A percentile compares a stretch with the other conserved stretches of the same genome.
These are phyloP conservation scores for Stephania yunnanensis DNA, from an alignment of 164 flowering plant genomes.

Conservation along the genomic window DNA sequence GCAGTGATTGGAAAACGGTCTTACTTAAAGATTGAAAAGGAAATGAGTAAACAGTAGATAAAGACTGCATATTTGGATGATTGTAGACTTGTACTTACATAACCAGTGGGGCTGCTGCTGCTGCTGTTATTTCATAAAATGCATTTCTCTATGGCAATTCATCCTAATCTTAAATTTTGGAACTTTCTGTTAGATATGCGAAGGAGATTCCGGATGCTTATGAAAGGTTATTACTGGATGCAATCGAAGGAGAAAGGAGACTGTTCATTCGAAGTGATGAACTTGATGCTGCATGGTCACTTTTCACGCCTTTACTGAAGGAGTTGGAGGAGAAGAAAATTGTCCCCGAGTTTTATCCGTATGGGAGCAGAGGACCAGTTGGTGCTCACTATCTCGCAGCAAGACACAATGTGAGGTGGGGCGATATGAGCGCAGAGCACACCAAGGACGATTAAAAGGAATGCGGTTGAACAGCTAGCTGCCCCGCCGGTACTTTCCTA, in stretches of 20 bases:
- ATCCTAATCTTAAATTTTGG: background rate
- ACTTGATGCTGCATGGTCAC: constrained; percentile 85
- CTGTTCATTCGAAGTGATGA: constrained; percentile 91
- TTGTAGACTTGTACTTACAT: background rate
- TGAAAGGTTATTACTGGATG: constrained; percentile 78
- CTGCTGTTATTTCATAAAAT: background rate
- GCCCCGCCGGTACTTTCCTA: background rate
- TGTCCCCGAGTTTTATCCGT: constrained; percentile 68
- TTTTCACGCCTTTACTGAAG: constrained; percentile 76
- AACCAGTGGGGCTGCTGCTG: background rate
- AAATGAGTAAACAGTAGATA: no score
- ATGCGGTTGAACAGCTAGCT: background rate
- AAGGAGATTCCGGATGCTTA: constrained; percentile 79
- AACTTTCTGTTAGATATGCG: constrained; percentile 36
- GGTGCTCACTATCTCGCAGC: constrained; percentile 86
- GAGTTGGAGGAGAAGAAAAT: constrained; percentile 70
- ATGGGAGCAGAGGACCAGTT: constrained; percentile 86
- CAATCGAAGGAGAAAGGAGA: constrained; percentile 78
- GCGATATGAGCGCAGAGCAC: constrained; percentile 32
- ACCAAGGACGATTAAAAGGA: background rate
- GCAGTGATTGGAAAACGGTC: background rate
- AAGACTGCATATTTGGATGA: background rate
- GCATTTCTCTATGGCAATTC: background rate
- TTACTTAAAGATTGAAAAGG: background rate
- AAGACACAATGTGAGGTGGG: constrained; percentile 75